These are phyloP conservation scores for Picea sitchensis DNA, from an alignment of 75 land plant genomes.

Conservation along the genomic window DNA sequence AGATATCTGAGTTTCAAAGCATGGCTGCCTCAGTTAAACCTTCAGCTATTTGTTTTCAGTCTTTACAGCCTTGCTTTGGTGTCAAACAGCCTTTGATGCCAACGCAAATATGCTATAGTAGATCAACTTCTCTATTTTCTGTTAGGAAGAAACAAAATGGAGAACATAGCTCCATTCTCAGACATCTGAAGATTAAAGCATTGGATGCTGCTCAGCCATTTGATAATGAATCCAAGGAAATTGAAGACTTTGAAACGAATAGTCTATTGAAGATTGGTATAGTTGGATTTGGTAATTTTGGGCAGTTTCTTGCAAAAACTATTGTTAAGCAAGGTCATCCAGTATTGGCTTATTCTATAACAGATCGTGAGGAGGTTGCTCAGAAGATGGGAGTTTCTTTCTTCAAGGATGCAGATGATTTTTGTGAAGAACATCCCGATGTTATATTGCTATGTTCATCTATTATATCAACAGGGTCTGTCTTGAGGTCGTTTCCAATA, in stretches of 20 bases:
- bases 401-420: slow-evolving; percentile 54
- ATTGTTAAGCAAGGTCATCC: slow-evolving; percentile 53
- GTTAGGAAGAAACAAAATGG: background rate
- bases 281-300: slow-evolving; percentile 79
- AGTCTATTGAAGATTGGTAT: slow-evolving; percentile 52
- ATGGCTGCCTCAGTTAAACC: background rate
- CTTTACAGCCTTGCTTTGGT: background rate
- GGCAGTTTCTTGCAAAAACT: slow-evolving; percentile 62
- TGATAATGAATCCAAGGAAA: slow-evolving; percentile 32
- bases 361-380: slow-evolving; percentile 37
- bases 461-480: slow-evolving; percentile 66
- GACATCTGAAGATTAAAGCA: slow-evolving; percentile 1
- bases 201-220: slow-evolving; percentile 38
- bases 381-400: slow-evolving; percentile 40
- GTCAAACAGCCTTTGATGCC: slow-evolving; percentile 1
- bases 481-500: slow-evolving; percentile 52
- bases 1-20: background rate
- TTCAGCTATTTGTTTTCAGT: background rate
- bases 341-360: slow-evolving; percentile 58
- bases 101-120: background rate
- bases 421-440: slow-evolving; percentile 87
- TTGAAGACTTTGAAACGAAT: slow-evolving; percentile 11
- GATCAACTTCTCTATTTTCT: background rate
- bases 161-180: background rate
- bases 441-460: slow-evolving; percentile 74